phyloP scores from a whole-genome alignment of 2,329 filamentous ascomycete genomes.

The Pseudocercospora cruenta region DNA sequence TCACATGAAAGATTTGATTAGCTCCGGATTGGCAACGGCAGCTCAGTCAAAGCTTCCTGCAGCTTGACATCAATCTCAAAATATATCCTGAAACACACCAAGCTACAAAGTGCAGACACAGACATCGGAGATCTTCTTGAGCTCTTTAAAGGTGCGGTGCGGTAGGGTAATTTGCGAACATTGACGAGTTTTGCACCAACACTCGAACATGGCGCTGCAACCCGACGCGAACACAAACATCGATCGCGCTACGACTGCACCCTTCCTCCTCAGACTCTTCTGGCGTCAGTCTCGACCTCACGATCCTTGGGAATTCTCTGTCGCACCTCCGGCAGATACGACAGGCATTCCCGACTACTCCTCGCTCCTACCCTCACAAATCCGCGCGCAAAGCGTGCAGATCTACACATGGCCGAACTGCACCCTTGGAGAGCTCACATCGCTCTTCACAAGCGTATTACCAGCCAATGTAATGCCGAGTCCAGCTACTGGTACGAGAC shows the following conservation, averaged over 20 bases:
- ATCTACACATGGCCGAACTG: conserved; percentile 87
- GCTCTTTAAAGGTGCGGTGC: neutral
- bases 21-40: neutral
- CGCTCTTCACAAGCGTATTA: conserved; percentile 71
- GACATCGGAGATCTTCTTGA: neutral
- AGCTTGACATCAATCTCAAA: conserved; percentile 13
- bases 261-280: conserved; percentile 85
- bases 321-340: conserved; percentile 48
- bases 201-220: conserved; percentile 39
- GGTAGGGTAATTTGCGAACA: neutral
- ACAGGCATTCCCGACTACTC: conserved; percentile 39
- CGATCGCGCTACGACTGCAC: conserved; percentile 72
- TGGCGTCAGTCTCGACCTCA: conserved; percentile 76
- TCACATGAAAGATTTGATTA: neutral
- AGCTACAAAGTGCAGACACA: neutral
- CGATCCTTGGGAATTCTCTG: conserved; percentile 71
- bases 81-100: neutral
- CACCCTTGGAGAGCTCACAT: conserved; percentile 78
- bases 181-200: neutral
- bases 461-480: conserved; percentile 68
- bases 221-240: conserved; percentile 48
- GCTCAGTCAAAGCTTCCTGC: conserved; percentile 1
- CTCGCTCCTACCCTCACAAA: conserved; percentile 62
- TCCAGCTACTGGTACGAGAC: conserved; percentile 76
- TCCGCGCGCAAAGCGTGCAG: conserved; percentile 55